Conservation (phyloP, 2,329 filamentous ascomycete species). For the Lasiodiplodia sp. region DNA sequence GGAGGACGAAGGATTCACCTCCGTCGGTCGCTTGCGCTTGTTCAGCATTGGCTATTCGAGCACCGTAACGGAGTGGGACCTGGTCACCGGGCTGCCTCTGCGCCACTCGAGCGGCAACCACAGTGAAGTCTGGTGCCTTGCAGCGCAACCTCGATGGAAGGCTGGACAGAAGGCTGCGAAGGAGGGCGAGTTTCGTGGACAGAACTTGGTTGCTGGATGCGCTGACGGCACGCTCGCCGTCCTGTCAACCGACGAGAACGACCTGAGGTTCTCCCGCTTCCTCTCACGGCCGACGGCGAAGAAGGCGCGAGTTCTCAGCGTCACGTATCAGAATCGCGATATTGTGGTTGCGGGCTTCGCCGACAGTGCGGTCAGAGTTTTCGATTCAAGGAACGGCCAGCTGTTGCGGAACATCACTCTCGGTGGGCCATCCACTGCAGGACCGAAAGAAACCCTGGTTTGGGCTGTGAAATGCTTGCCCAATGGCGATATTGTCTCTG, state of each 20-base stretch:
- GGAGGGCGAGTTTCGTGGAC: constrained; percentile 38
- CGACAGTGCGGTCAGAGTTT: constrained; percentile 93
- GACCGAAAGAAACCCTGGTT: constrained; percentile 84
- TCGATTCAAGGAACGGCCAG: constrained; percentile 81
- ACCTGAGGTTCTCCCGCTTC: constrained; percentile 79
- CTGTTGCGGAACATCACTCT: constrained; percentile 84
- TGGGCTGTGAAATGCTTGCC: constrained; percentile 92
- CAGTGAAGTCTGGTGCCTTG: constrained; percentile 96
- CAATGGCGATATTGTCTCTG: constrained; percentile 89
- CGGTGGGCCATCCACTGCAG: constrained; percentile 77
- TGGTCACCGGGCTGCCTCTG: constrained; percentile 77
- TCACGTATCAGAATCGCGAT: constrained; percentile 86
- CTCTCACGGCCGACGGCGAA: constrained; percentile 80
- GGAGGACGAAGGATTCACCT: constrained; percentile 66
- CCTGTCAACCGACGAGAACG: constrained; percentile 83
- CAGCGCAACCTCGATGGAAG: constrained; percentile 74
- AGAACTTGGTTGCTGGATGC: constrained; percentile 83
- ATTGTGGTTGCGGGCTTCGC: constrained; percentile 89
- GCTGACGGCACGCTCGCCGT: constrained; percentile 89
- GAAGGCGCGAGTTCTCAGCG: constrained; percentile 87
- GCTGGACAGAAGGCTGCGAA: constrained; percentile 32
- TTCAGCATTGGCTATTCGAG: constrained; percentile 97
- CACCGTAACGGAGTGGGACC: constrained; percentile 93
- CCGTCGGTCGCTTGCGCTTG: constrained; percentile 78
- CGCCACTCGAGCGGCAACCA: constrained; percentile 90